Base-by-base conservation (phyloP, 2,329 filamentous ascomycete species). In the Fusarium udum region DNA sequence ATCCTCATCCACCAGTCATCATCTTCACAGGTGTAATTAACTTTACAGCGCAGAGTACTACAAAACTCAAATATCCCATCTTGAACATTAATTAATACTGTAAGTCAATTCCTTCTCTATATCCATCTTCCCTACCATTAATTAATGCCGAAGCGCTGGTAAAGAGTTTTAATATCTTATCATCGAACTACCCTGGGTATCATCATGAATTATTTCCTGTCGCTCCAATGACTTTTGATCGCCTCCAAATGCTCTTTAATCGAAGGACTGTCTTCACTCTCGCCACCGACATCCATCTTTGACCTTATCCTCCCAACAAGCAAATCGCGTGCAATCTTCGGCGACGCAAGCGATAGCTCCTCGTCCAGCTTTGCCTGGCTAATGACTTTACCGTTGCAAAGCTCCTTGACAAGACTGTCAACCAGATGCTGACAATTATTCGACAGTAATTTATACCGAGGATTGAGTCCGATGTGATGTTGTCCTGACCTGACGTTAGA, bases 341-440 rank as follows among this genome's bases (percentile, higher is more conserved):
- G 73, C 0, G 76, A 78, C 5, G 40, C 67, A 0, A 77, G 55
- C 3, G 71, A 62, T 7, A 78, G 11, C 1, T 78, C 76, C 6
- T 78, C 76, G 3, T 77, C 75, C 1, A 78, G 28, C 12, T 77
- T 78, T 5, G 76, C 73, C 26, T 77, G 75, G 10, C 61, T 76
- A 15, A 78, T 78, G 0, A 78, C 69, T 14, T 77, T 78, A 7
- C 76, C 76, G 31, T 78, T 71, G 51, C 76, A 78, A 0, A 78
- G 43, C n/a, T 74, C 76, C 16, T 75, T 78, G n/a, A 78, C 73
- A 3, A 78, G 66, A 6, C 61, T 74, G 4, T 78, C 75, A 0
- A 78, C 76, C 0, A 78, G 4, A 20, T 78, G 76, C 37, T 78
- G 76, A 7, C 76, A 78, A 26, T 78, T 78, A 4, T 76, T 78